phyloP scores from a whole-genome alignment of 805 yeast species.

The Kuraishia molischiana region DNA sequence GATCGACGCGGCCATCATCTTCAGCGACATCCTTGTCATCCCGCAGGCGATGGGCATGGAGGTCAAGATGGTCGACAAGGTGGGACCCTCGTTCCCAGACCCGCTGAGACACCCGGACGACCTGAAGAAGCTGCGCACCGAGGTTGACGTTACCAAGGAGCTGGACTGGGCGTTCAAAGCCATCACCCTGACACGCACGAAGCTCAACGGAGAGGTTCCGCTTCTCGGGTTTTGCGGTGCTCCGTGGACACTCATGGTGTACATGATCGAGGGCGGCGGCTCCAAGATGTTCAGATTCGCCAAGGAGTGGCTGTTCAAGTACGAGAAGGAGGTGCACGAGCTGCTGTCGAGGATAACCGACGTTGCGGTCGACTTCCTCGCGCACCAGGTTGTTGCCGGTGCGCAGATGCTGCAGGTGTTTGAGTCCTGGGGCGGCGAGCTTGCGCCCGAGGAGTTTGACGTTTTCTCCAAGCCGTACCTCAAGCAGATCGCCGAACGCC shows the following conservation, averaged over 20 bases:
- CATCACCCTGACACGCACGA: constrained; percentile 82
- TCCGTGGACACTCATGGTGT: constrained; percentile 94
- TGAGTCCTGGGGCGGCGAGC: constrained; percentile 97
- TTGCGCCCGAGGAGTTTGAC: constrained; percentile 81
- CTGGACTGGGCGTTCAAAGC: constrained; percentile 93
- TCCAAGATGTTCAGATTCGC: constrained; percentile 85
- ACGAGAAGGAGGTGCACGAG: constrained; percentile 61
- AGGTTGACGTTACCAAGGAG: constrained; percentile 65
- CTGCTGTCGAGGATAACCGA: constrained; percentile 74
- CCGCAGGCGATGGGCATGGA: constrained; percentile 98
- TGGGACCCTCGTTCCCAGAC: constrained; percentile 86
- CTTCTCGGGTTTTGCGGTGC: constrained; percentile 94
- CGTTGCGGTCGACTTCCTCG: constrained; percentile 85
- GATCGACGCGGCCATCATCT: constrained; percentile 94
- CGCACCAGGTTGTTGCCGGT: constrained; percentile 93
- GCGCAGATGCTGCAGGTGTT: constrained; percentile 97
- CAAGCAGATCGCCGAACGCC: constrained; percentile 57
- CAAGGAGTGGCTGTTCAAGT: constrained; percentile 83
- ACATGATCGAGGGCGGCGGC: constrained; percentile 98
- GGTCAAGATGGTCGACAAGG: constrained; percentile 88
- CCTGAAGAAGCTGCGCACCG: constrained; percentile 43
- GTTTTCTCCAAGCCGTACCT: constrained; percentile 88
- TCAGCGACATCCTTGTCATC: constrained; percentile 88
- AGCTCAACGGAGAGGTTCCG: constrained; percentile 86
- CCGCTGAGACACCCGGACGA: constrained; percentile 76